These are phyloP conservation scores for Hanseniaspora lindneri DNA, from an alignment of 805 yeast species.

Conservation along the genomic window DNA sequence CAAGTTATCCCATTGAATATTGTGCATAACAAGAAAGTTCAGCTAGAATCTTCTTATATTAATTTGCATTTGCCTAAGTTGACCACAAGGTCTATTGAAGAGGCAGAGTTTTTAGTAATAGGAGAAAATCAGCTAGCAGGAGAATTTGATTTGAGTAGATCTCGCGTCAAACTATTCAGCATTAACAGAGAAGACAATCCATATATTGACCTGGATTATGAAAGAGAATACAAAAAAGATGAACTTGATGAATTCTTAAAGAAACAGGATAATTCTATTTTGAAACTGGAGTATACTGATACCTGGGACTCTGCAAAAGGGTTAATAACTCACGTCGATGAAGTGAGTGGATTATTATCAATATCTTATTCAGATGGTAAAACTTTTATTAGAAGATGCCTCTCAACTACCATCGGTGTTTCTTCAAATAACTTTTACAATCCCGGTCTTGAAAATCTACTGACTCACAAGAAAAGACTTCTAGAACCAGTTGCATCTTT, in stretches of 20 bases:
- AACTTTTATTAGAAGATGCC: constrained; percentile 27
- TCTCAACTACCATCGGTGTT: constrained; percentile 13
- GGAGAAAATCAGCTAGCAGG: constrained; percentile 13
- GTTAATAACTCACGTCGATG: constrained; percentile 6
- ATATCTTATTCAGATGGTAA: constrained; percentile 14
- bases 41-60: constrained; percentile 6
- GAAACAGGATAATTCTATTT: constrained; percentile 35
- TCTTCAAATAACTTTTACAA: constrained; percentile 6
- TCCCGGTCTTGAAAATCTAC: neutral
- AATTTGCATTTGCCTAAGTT: constrained; percentile 13
- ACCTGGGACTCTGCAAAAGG: constrained; percentile 62
- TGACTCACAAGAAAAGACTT: constrained; percentile 17
- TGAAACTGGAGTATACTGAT: constrained; percentile 22
- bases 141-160: constrained; percentile 15
- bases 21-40: constrained; percentile 8
- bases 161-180: constrained; percentile 17
- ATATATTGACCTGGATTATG: constrained; percentile 12
- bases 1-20: constrained; percentile 15
- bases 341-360: constrained; percentile 11
- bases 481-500: constrained; percentile 72
- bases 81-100: constrained; percentile 11
- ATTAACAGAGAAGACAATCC: constrained; percentile 15
- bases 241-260: constrained; percentile 23
- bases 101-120: constrained; percentile 8
- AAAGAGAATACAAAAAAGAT: constrained; percentile 8